These are phyloP conservation scores for Magnaporthales sp. DNA, from an alignment of 2,329 filamentous ascomycete genomes.

Conservation along the genomic window DNA sequence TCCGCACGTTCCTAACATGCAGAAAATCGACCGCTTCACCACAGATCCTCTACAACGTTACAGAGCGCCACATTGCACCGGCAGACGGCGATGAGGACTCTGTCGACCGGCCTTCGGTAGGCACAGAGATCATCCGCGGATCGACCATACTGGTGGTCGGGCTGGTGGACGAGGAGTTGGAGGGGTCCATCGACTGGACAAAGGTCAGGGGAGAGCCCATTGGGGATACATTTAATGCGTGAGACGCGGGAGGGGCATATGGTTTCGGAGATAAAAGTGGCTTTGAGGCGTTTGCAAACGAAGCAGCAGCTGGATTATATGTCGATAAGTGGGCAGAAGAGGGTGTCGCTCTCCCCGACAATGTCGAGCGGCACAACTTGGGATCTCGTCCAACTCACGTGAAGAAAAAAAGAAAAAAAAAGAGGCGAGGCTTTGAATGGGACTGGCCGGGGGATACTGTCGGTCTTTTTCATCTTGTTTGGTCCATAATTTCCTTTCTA, in stretches of 20 bases:
- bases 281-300: background rate
- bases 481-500: slow-evolving; percentile 1
- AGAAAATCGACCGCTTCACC: background rate
- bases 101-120: slow-evolving; percentile 64
- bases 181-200: slow-evolving; percentile 85
- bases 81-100: slow-evolving; percentile 76
- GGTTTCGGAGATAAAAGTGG: too few species aligned
- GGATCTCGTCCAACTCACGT: background rate
- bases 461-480: background rate
- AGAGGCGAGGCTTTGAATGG: background rate
- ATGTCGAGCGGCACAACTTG: background rate
- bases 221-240: slow-evolving; percentile 72
- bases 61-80: slow-evolving; percentile 80
- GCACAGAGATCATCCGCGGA: slow-evolving; percentile 84
- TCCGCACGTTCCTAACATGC: background rate
- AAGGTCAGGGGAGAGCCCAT: slow-evolving; percentile 81
- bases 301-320: too few species aligned
- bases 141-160: slow-evolving; percentile 92
- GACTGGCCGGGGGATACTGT: background rate
- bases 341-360: too few species aligned
- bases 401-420: too few species aligned
- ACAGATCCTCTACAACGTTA: slow-evolving; percentile 3
- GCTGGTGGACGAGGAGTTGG: slow-evolving; percentile 80
- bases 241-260: slow-evolving; percentile 10
- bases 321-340: too few species aligned